Percentiles rank a stretch among this genome's conserved stretches.
Conservation (phyloP, 2,329 filamentous ascomycete species). For the Epichloe festucae region DNA sequence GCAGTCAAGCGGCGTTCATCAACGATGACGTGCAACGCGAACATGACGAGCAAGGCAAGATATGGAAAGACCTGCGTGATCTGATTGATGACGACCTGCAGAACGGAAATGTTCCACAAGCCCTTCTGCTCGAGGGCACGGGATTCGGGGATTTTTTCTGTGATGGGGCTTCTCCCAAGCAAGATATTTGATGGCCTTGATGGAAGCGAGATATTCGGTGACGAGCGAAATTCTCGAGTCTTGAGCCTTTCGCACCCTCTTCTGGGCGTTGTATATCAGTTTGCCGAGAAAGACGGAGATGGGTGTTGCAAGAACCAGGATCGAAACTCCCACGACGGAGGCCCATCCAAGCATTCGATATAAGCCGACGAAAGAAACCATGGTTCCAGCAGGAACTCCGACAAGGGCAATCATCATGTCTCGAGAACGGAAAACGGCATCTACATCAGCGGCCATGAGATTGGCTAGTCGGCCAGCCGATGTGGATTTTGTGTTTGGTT, state of each 20-base stretch:
- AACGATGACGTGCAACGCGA: constrained; percentile 36
- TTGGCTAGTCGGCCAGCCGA: constrained; percentile 40
- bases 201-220: constrained; percentile 44
- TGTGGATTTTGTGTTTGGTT: constrained; percentile 20
- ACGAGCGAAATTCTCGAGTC: constrained; percentile 44
- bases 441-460: constrained; percentile 45
- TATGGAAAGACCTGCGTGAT: constrained; percentile 39
- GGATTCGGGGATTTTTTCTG: constrained; percentile 34
- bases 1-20: constrained; percentile 36
- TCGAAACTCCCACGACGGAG: constrained; percentile 36
- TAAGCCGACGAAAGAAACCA: constrained; percentile 35
- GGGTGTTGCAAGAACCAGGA: constrained; percentile 34
- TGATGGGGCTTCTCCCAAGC: constrained; percentile 44
- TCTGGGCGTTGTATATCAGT: constrained; percentile 36
- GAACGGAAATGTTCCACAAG: constrained; percentile 39
- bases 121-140: constrained; percentile 38
- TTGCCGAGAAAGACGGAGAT: constrained; percentile 36
- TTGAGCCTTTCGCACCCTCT: constrained; percentile 39
- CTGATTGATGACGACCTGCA: constrained; percentile 33
- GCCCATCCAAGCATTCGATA: constrained; percentile 44
- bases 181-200: constrained; percentile 48
- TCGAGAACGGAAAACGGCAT: constrained; percentile 37
- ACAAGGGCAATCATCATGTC: constrained; percentile 35
- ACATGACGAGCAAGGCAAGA: constrained; percentile 39
- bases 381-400: constrained; percentile 33